Evolutionary conservation across 2,329 filamentous ascomycete species (phyloP).

Genomic region (Nothophaeocryptopus gaeumannii): DNA sequence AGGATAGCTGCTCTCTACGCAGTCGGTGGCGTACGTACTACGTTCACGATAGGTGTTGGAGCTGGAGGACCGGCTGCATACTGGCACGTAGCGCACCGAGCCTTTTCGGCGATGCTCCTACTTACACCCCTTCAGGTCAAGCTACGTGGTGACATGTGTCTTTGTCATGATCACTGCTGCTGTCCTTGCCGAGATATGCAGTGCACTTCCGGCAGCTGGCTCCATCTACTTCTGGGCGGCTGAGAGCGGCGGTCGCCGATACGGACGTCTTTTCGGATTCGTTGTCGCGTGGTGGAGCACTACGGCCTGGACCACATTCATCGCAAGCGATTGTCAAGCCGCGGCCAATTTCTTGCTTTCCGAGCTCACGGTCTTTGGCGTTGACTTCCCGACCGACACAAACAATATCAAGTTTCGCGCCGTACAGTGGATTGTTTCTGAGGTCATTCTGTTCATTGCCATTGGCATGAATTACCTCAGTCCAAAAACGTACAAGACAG

Average conservation of each 20-base stretch:
- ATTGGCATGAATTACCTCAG: constrained; percentile 40
- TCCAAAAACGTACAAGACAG: constrained; percentile 44
- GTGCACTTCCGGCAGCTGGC: constrained; percentile 57
- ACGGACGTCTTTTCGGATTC: constrained; percentile 57
- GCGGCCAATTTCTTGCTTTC: constrained; percentile 41
- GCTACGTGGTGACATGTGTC: constrained; percentile 58
- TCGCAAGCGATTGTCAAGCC: constrained; percentile 36
- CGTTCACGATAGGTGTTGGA: constrained; percentile 61
- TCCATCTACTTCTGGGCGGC: constrained; percentile 64
- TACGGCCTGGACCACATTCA: constrained; percentile 58
- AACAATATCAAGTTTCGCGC: constrained; percentile 57
- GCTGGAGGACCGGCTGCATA: constrained; percentile 61
- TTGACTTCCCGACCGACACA: constrained; percentile 54
- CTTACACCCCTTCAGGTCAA: constrained; percentile 47
- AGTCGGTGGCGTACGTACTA: constrained; percentile 56
- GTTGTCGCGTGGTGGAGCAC: constrained; percentile 65
- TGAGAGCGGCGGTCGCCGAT: constrained; percentile 55
- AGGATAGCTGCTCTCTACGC: constrained; percentile 60
- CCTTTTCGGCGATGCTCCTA: too few species aligned
- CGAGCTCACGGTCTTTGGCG: constrained; percentile 57
- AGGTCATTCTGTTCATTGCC: constrained; percentile 42
- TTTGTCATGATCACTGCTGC: constrained; percentile 62
- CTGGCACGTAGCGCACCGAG: constrained; percentile 42
- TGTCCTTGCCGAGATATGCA: constrained; percentile 60
- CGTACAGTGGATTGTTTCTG: constrained; percentile 59